Evolutionary conservation across 768 basidiomycete genomes (phyloP).

Genomic region (Megacollybia marginata): DNA sequence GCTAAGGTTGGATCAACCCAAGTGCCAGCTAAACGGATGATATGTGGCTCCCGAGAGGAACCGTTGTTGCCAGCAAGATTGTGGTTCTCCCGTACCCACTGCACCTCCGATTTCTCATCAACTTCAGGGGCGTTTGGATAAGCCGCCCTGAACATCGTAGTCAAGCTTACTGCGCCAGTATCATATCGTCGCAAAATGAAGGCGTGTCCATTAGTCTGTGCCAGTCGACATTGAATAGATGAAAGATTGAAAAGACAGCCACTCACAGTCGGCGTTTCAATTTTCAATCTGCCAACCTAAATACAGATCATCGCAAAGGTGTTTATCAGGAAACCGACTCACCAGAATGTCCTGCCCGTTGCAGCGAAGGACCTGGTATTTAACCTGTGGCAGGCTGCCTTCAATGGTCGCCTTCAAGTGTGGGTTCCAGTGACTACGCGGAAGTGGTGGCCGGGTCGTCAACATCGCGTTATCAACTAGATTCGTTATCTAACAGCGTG

Average conservation of each 20-base stretch:
- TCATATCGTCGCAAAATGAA: conserved; percentile 93
- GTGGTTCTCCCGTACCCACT: conserved; percentile 76
- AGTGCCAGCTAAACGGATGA: conserved; percentile 80
- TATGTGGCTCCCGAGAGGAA: conserved; percentile 44
- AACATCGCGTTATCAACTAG: too few relatives aligned
- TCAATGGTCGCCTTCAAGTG: too few relatives aligned
- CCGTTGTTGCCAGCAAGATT: conserved; percentile 77
- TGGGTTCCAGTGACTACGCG: too few relatives aligned
- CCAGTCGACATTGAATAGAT: conserved; percentile 7
- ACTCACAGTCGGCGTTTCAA: conserved; percentile 70
- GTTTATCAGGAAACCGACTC: conserved; percentile 15
- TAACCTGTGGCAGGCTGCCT: conserved; percentile 54
- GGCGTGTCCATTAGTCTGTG: conserved; percentile 71
- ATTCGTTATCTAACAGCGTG: conserved; percentile 4
- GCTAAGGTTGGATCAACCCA: conserved; percentile 75
- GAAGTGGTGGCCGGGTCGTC: too few relatives aligned
- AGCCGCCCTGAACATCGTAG: conserved; percentile 95
- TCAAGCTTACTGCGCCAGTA: conserved; percentile 85
- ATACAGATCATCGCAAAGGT: neutral
- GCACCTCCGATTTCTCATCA: conserved; percentile 72
- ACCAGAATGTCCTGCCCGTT: conserved; percentile 85
- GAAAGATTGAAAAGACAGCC: conserved; percentile 11
- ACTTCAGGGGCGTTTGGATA: conserved; percentile 76
- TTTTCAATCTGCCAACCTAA: conserved; percentile 84
- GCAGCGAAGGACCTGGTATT: conserved; percentile 86